These are phyloP conservation scores for Sphagnum magellanicum DNA, from an alignment of 228 moss, liverwort and hornwort species.

Conservation along the genomic window DNA sequence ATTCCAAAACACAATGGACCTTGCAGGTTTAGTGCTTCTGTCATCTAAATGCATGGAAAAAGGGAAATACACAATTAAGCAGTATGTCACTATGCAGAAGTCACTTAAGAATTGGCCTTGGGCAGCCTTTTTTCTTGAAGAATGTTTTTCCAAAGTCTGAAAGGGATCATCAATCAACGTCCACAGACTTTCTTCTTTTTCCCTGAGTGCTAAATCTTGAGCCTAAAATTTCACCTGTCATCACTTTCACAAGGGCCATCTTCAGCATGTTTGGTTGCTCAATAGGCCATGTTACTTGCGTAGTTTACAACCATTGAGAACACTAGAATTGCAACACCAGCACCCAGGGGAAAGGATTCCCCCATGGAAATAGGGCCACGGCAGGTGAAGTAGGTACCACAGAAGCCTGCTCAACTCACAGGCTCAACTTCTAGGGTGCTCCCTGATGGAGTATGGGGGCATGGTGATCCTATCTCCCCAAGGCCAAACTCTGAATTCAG, in stretches of 20 bases:
- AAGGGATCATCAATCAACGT: too few species aligned
- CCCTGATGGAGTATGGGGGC: slow-evolving; percentile 58
- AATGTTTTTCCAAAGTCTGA: too few species aligned
- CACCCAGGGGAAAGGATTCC: not conserved
- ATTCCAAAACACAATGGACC: too few species aligned
- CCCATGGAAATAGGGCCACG: slow-evolving; percentile 1
- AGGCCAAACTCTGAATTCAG: slow-evolving; percentile 60
- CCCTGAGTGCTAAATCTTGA: too few species aligned
- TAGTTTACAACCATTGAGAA: slow-evolving; percentile 24
- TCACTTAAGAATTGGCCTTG: too few species aligned
- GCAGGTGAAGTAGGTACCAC: slow-evolving; percentile 1
- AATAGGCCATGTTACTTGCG: slow-evolving; percentile 7
- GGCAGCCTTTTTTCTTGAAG: too few species aligned
- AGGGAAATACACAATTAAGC: too few species aligned
- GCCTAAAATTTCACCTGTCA: not conserved
- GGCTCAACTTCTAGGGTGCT: slow-evolving; percentile 36
- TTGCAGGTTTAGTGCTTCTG: too few species aligned
- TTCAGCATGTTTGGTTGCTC: slow-evolving; percentile 9
- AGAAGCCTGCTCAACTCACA: slow-evolving; percentile 25
- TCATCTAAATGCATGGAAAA: too few species aligned
- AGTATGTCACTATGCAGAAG: too few species aligned
- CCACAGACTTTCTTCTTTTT: too few species aligned
- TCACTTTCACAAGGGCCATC: slow-evolving; percentile 8
- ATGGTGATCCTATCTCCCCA: slow-evolving; percentile 45
- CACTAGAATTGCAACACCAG: slow-evolving; percentile 14